Conservation (phyloP, 1,284 basidiomycete genomes). For the Ustilago curta region DNA sequence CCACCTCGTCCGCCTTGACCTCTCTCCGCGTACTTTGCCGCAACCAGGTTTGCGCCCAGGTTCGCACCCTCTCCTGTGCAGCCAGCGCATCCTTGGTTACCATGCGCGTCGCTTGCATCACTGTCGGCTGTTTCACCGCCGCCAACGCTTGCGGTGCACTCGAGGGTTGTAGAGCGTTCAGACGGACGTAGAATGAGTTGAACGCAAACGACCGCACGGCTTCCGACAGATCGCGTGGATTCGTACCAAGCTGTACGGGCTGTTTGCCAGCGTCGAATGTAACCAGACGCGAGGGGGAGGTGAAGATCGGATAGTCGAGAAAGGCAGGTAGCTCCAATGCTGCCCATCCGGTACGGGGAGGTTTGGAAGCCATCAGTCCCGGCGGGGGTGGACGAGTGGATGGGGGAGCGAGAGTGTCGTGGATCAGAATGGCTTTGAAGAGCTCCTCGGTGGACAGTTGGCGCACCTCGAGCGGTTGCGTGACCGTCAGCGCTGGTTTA, state of each 20-base stretch:
- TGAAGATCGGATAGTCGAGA: conserved; percentile 4
- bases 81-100: neutral
- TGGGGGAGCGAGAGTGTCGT: neutral
- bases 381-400: neutral
- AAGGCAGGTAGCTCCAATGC: neutral
- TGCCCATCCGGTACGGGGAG: neutral
- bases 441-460: conserved; percentile 18
- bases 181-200: neutral
- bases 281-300: neutral
- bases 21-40: neutral
- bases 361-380: neutral
- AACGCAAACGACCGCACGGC: neutral
- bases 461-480: neutral
- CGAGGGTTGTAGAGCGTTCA: conserved; percentile 1
- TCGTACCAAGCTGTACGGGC: neutral
- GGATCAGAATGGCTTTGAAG: conserved; percentile 13
- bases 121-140: no score
- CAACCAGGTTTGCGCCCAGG: conserved; percentile 3
- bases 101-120: neutral
- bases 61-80: neutral
- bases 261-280: neutral
- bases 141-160: neutral
- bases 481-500: neutral
- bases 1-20: neutral
- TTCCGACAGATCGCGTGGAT: neutral